Percentiles rank a stretch among this genome's conserved stretches.
Evolutionary conservation across 2,329 filamentous ascomycete species (phyloP).

Genomic region (Escovopsis weberi): DNA sequence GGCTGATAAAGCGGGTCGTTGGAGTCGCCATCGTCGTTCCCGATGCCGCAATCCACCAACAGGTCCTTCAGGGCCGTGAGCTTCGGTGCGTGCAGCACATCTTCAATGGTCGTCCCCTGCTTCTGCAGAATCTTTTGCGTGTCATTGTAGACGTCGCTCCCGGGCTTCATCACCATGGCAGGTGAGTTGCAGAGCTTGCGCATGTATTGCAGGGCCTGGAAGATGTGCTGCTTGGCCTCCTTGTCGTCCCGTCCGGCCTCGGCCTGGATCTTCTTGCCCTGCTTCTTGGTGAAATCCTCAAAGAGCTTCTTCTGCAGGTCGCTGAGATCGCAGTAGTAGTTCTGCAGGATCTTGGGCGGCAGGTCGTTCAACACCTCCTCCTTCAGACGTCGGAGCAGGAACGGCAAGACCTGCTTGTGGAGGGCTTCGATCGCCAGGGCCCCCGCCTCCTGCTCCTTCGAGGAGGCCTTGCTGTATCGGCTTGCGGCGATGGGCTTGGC

Average conservation of each 20-base stretch:
- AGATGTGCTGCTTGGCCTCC: slow-evolving; percentile 94
- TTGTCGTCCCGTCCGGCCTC: slow-evolving; percentile 78
- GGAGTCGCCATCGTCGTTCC: slow-evolving; percentile 50
- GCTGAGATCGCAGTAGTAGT: slow-evolving; percentile 97
- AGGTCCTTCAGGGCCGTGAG: slow-evolving; percentile 79
- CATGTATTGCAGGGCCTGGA: slow-evolving; percentile 99
- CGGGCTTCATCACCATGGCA: slow-evolving; percentile 88
- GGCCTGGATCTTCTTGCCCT: slow-evolving; percentile 73
- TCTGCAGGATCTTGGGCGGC: slow-evolving; percentile 95
- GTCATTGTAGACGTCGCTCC: slow-evolving; percentile 77
- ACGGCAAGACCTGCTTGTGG: slow-evolving; percentile 94
- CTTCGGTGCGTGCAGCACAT: slow-evolving; percentile 82
- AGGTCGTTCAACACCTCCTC: slow-evolving; percentile 95
- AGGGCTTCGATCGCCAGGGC: slow-evolving; percentile 94
- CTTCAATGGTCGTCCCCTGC: slow-evolving; percentile 69
- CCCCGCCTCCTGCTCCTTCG: slow-evolving; percentile 94
- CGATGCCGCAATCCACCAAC: slow-evolving; percentile 96
- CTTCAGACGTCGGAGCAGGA: slow-evolving; percentile 88
- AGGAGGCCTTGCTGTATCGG: slow-evolving; percentile 91
- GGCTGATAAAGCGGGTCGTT: slow-evolving; percentile 55
- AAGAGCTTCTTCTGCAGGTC: slow-evolving; percentile 91
- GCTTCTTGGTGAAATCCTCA: slow-evolving; percentile 89
- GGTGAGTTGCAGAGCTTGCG: slow-evolving; percentile 97
- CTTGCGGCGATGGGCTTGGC: slow-evolving; percentile 91
- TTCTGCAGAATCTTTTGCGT: slow-evolving; percentile 68